Conservation (phyloP, 2,329 filamentous ascomycete species). For the Didymella keratinophila region DNA sequence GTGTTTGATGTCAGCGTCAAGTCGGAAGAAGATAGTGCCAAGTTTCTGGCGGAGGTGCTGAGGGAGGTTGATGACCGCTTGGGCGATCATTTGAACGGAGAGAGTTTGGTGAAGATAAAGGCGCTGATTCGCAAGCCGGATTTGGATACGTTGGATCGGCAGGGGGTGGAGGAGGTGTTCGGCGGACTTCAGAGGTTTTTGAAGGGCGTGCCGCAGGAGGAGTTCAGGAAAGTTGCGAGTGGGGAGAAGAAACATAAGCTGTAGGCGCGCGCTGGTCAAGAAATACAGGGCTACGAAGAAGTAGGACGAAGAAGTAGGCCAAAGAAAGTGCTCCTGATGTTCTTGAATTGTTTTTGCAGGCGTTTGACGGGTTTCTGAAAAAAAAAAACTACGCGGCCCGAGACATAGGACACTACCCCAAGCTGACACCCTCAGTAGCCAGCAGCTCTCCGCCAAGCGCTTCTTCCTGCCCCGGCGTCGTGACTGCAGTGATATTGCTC, state of each 20-base stretch:
- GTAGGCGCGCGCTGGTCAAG: slow-evolving; percentile 58
- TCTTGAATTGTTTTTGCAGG: not conserved
- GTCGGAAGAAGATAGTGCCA: slow-evolving; percentile 59
- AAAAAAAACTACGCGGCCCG: not conserved
- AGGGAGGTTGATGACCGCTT: slow-evolving; percentile 81
- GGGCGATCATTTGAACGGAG: slow-evolving; percentile 79
- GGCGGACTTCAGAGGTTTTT: slow-evolving; percentile 82
- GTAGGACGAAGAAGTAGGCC: too few relatives aligned
- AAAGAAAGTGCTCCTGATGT: not conserved
- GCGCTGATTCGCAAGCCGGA: slow-evolving; percentile 78
- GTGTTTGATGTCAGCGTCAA: slow-evolving; percentile 69
- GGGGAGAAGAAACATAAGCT: slow-evolving; percentile 96
- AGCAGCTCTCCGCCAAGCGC: slow-evolving; percentile 43
- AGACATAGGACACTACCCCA: slow-evolving; percentile 32
- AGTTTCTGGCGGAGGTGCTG: slow-evolving; percentile 76
- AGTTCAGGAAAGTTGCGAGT: slow-evolving; percentile 84
- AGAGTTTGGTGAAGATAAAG: slow-evolving; percentile 85
- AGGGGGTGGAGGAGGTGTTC: slow-evolving; percentile 86
- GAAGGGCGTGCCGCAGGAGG: slow-evolving; percentile 81
- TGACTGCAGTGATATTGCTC: not conserved
- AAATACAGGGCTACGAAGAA: too few relatives aligned
- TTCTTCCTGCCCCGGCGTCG: slow-evolving; percentile 24
- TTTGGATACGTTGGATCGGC: slow-evolving; percentile 73
- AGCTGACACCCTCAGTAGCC: slow-evolving; percentile 43
- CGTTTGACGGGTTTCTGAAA: not conserved